Evolutionary conservation across 495 filamentous ascomycete genomes (phyloP), one percentile per base, ranked within the genome.

Genomic region (Aspergillus heteromorphus): DNA sequence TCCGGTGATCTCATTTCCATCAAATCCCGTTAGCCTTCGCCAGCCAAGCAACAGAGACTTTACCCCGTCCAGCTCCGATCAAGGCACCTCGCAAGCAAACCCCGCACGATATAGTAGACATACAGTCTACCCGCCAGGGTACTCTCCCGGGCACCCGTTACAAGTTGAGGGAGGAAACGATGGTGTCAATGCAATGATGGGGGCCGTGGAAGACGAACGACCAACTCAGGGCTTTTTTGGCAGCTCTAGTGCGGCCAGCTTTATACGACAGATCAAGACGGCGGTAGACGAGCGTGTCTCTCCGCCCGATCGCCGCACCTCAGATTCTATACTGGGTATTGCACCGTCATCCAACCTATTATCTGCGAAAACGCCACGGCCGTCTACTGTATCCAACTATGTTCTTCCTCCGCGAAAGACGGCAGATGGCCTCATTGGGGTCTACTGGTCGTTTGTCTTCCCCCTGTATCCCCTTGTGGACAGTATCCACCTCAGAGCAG

Each of bases 361-460:
- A 45, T 48, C 60, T 1, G 31, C 41, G 0, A 54, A 48, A 10
- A 64, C 48, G 6, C 56, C 61, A 31, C 55, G 20, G 27, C 38
- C 48, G 2, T 50, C 56, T 0, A 45, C 47, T 0, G 29, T 61
- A 3, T 48, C 58, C 19, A 60, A 65, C 48, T 75, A 72, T 48
- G 63, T 73, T 20, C 59, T 76, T 3, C 73, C 73, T 3, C 63
- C 70, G 4, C 60, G 73, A 16, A 73, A 72, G 49, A 69, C 60
- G 30, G 73, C 73, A 0, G 70, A 76, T 41, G 62, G 55, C 38
- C 57, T 76, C 5, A 67, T 76, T 64, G 60, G 61, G 9, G 62
- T 73, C 0, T 76, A 76, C 45, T 74, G 71, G 73, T 61, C 61
- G 10, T 66, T 62, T 49, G 71, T 76, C 2, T 73, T 74, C 54